Conservation (phyloP, 768 basidiomycete genomes). For the Termitomyces sp. region DNA sequence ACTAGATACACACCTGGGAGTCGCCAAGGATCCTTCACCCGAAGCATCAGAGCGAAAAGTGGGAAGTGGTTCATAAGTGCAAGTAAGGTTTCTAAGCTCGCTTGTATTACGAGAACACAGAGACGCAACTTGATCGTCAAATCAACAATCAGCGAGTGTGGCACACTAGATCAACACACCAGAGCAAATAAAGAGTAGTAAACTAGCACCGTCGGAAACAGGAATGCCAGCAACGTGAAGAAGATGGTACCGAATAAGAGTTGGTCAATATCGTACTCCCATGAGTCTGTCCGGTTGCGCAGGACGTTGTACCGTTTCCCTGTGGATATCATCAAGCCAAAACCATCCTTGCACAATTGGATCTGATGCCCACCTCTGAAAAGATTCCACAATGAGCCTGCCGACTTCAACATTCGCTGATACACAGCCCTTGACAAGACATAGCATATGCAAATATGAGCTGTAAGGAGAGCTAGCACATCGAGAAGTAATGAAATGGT, state of each 20-base stretch:
- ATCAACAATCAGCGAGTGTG: constrained; percentile 43
- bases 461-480: constrained; percentile 59
- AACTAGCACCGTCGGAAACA: constrained; percentile 81
- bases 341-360: not conserved
- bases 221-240: constrained; percentile 62
- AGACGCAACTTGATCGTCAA: constrained; percentile 43
- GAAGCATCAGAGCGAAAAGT: constrained; percentile 81
- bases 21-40: constrained; percentile 79
- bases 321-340: constrained; percentile 24
- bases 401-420: constrained; percentile 51
- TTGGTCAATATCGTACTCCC: constrained; percentile 91
- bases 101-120: constrained; percentile 55
- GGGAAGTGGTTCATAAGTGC: constrained; percentile 92
- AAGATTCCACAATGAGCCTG: constrained; percentile 79
- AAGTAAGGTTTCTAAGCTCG: constrained; percentile 58
- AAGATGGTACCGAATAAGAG: constrained; percentile 91
- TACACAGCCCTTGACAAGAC: constrained; percentile 60
- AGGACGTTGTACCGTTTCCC: constrained; percentile 89
- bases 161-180: constrained; percentile 49
- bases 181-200: constrained; percentile 83
- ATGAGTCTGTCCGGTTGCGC: constrained; percentile 83
- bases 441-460: constrained; percentile 74
- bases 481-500: constrained; percentile 67
- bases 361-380: constrained; percentile 64
- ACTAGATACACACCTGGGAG: constrained; percentile 60